Conservation (phyloP, 1,284 basidiomycete species). For the Hymenochaete sp. region DNA sequence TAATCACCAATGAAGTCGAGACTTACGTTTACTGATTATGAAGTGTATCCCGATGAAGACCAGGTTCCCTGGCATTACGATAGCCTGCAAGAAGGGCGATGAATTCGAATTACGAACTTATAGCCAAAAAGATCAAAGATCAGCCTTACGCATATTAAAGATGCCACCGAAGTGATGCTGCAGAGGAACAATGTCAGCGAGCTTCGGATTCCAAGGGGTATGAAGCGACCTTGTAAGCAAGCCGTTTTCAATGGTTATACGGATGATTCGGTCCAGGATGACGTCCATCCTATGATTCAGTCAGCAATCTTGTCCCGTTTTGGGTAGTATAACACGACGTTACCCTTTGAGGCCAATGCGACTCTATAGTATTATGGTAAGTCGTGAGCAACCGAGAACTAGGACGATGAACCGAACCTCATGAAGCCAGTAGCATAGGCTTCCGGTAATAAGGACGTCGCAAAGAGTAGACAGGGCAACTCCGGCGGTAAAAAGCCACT, state of each 20-base stretch:
- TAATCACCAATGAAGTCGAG: neutral
- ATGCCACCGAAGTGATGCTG: conserved; percentile 13
- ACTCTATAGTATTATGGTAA: neutral
- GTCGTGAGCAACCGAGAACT: neutral
- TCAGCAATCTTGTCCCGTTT: neutral
- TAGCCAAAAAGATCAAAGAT: neutral
- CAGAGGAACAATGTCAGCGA: neutral
- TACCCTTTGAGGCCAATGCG: conserved; percentile 11
- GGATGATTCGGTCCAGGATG: conserved; percentile 14
- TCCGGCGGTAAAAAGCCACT: conserved; percentile 17
- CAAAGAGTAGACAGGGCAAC: conserved; percentile 8
- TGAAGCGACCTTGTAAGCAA: conserved; percentile 8
- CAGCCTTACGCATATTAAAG: conserved; percentile 13
- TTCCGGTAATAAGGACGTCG: conserved; percentile 15
- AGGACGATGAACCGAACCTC: conserved; percentile 2
- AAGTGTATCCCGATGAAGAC: conserved; percentile 17
- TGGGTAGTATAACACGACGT: neutral
- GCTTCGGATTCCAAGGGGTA: neutral
- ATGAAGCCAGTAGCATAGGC: conserved; percentile 16
- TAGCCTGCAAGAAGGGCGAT: conserved; percentile 1
- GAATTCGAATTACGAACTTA: neutral
- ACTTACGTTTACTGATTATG: conserved; percentile 16
- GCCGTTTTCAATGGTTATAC: conserved; percentile 14
- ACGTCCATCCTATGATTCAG: conserved; percentile 7
- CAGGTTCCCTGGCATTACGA: conserved; percentile 16